Evolutionary conservation across 2,329 filamentous ascomycete genomes (phyloP).

Genomic region (Pezicula carpinea): DNA sequence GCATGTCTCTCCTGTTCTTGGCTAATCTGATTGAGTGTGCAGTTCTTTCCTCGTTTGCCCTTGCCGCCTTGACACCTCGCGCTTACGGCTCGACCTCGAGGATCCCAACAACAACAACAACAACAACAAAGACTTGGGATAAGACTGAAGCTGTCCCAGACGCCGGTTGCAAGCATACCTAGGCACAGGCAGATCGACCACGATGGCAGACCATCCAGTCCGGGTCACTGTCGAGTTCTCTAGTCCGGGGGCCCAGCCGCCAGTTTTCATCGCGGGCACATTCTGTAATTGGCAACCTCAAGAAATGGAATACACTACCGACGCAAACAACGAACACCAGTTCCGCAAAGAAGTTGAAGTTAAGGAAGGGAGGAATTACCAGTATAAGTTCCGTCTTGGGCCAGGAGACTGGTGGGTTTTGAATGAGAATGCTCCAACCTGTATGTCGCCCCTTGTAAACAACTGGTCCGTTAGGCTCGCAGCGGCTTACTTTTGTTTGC

Average conservation of each 20-base stretch:
- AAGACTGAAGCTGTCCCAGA: background rate
- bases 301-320: conserved; percentile 56
- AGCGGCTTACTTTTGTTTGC: background rate
- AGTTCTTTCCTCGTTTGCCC: too few species aligned
- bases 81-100: too few species aligned
- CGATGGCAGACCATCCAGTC: conserved; percentile 25
- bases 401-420: conserved; percentile 65
- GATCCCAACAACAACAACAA: too few species aligned
- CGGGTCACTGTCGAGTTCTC: conserved; percentile 56
- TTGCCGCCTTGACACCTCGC: too few species aligned
- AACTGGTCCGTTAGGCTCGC: background rate
- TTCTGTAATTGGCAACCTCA: conserved; percentile 64
- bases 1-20: too few species aligned
- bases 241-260: conserved; percentile 55
- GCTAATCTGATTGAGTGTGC: too few species aligned
- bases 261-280: conserved; percentile 66
- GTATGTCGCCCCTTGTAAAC: conserved; percentile 35
- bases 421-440: conserved; percentile 55
- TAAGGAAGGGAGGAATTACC: conserved; percentile 54
- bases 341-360: conserved; percentile 55
- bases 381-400: conserved; percentile 72
- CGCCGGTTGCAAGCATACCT: background rate
- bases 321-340: conserved; percentile 47
- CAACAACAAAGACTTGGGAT: too few species aligned
- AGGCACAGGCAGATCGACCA: conserved; percentile 3